Percentiles rank a stretch among this genome's conserved stretches.
These are phyloP conservation scores for Hypoxylon rubiginosum DNA, from an alignment of 2,329 filamentous ascomycete genomes.

Conservation along the genomic window DNA sequence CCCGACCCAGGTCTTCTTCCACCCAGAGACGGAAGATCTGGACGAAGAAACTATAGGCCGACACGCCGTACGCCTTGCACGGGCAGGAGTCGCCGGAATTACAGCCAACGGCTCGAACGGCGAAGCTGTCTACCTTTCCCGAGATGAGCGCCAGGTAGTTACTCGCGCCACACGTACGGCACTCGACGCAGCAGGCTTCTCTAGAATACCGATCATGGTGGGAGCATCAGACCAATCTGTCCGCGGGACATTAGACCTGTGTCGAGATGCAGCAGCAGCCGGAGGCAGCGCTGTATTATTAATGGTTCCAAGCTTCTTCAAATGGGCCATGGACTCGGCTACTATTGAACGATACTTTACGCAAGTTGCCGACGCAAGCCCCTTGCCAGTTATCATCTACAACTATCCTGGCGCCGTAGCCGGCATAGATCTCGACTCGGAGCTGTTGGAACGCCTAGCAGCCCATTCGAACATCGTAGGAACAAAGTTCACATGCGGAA, in stretches of 20 bases:
- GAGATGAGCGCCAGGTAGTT: not conserved
- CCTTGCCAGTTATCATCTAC: not conserved
- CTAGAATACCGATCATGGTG: not conserved
- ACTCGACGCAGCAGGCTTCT: not conserved
- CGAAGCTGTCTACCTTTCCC: not conserved
- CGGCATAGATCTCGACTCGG: constrained; percentile 1
- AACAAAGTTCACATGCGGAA: not conserved
- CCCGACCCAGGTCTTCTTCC: constrained; percentile 1
- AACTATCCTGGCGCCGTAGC: not conserved
- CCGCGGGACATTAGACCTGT: not conserved
- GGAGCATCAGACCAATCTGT: not conserved
- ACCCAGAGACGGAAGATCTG: not conserved
- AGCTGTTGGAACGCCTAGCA: not conserved
- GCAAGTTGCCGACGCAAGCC: not conserved
- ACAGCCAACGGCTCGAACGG: not conserved
- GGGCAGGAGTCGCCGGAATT: not conserved
- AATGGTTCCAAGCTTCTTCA: constrained; percentile 1
- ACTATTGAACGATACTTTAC: not conserved
- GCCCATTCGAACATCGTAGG: not conserved
- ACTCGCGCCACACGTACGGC: not conserved
- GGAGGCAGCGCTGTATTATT: not conserved
- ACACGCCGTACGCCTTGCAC: not conserved
- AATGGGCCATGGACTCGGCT: not conserved
- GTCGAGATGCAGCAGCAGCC: not conserved
- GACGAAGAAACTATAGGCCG: constrained; percentile 1